Percentiles rank a stretch among this genome's conserved stretches.
Conservation (phyloP, 2,329 filamentous ascomycete genomes). For the Colletotrichum australisinense region DNA sequence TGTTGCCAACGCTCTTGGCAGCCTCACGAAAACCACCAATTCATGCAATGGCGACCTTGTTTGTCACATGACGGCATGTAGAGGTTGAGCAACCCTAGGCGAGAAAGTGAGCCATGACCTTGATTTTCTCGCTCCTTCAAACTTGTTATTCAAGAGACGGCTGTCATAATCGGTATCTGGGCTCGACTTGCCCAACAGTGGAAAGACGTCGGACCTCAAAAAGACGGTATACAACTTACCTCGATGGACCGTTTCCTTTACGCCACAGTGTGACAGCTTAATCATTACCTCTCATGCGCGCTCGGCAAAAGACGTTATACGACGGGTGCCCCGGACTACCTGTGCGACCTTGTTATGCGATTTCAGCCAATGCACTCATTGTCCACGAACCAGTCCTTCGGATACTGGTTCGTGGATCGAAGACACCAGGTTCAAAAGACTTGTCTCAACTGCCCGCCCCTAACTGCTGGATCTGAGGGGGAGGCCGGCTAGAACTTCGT, state of each 20-base stretch:
- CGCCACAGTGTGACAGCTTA: not conserved
- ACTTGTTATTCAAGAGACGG: not conserved
- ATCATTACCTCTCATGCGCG: not conserved
- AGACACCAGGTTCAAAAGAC: constrained; percentile 25
- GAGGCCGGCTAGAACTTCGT: not conserved
- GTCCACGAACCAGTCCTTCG: constrained; percentile 21
- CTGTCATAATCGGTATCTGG: not conserved
- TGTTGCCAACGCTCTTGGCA: not conserved
- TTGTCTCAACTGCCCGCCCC: constrained; percentile 22
- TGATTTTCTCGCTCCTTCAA: not conserved
- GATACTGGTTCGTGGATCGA: constrained; percentile 25
- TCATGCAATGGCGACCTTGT: not conserved
- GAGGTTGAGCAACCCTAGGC: not conserved
- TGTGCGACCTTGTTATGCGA: constrained; percentile 8
- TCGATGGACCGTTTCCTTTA: not conserved
- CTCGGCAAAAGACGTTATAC: constrained; percentile 31
- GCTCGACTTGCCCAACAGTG: not conserved
- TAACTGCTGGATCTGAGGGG: constrained; percentile 5
- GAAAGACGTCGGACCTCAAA: not conserved
- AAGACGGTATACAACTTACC: not conserved
- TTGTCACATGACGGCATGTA: not conserved
- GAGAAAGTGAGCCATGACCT: not conserved
- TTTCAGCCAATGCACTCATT: constrained; percentile 4
- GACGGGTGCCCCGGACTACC: not conserved
- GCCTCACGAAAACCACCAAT: not conserved